Evolutionary conservation across 2,329 filamentous ascomycete genomes (phyloP).

Genomic region (Fusarium robinianum): DNA sequence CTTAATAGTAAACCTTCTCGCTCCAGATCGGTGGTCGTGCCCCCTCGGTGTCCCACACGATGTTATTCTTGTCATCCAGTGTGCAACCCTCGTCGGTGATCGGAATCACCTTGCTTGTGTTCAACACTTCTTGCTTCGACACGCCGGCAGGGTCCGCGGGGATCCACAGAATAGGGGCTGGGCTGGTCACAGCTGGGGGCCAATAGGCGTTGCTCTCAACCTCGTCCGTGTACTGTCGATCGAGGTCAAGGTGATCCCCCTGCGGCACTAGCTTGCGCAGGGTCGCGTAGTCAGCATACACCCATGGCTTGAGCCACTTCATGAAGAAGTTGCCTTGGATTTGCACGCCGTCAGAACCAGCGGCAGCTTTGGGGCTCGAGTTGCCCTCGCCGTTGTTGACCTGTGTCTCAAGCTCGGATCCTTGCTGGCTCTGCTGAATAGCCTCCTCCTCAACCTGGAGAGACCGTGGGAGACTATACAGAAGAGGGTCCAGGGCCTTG

Average conservation of each 20-base stretch:
- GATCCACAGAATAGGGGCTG: conserved; percentile 73
- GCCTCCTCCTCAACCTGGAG: conserved; percentile 49
- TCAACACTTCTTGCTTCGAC: conserved; percentile 70
- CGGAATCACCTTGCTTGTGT: conserved; percentile 67
- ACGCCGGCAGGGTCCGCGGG: conserved; percentile 72
- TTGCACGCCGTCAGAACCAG: conserved; percentile 28
- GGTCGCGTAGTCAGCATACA: conserved; percentile 71
- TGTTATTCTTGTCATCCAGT: conserved; percentile 66
- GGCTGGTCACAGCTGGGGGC: conserved; percentile 68
- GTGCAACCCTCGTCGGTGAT: conserved; percentile 74
- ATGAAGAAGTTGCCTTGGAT: conserved; percentile 58
- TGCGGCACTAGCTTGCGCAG: conserved; percentile 73
- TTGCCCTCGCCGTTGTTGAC: conserved; percentile 17
- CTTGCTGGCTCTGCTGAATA: conserved; percentile 41
- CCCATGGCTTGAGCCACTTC: conserved; percentile 75
- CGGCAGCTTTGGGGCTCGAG: conserved; percentile 23
- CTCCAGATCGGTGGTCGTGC: conserved; percentile 51
- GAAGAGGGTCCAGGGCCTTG: conserved; percentile 69
- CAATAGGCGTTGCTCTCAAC: conserved; percentile 71
- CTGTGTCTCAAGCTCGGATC: conserved; percentile 34
- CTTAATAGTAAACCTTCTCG: conserved; percentile 52
- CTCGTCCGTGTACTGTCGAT: conserved; percentile 64
- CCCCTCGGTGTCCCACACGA: conserved; percentile 48
- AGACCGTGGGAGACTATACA: conserved; percentile 72
- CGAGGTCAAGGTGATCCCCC: conserved; percentile 49